Evolutionary conservation across 2,329 filamentous ascomycete genomes (phyloP), one percentile per base, ranked within the genome.

Genomic region (Blastomyces parvus): DNA sequence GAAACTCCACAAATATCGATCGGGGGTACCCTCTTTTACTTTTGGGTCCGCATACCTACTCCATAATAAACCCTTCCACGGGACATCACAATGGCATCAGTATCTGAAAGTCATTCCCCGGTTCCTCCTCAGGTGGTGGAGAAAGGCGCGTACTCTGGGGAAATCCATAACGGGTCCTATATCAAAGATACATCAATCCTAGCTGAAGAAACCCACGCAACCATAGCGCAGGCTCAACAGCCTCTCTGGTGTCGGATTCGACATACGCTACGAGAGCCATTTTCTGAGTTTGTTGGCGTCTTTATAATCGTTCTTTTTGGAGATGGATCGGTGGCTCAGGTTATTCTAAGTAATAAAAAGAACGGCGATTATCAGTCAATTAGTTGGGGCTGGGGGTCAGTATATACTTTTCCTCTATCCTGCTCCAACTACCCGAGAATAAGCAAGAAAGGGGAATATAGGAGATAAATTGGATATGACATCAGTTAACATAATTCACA

Each of bases 261-360:
- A 53, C 74, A 78, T 25, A 68, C 74, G 36, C 76, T 83, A 46
- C 80, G 82, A 64, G 85, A 88, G 66, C 82, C 81, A 1, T 84
- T 88, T 67, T 84, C 84, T 0, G 86, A 89, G 67, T 88, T 89
- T 74, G 82, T 87, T 59, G 86, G 86, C 8, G 86, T 84, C 14
- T 86, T 90, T 77, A 81, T 87, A 62, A 74, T 90, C 66, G 78
- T 90, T 64, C 74, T 89, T 50, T 90, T 90, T 68, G 87, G 87
- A 3, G 83, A 89, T 65, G 87, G 86, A n/a, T 84, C 84, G 62
- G 85, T 89, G 25, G 87, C 87, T 2, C 88, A 90, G 72, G 86
- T 88, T 0, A 76, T 85, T 0, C 79, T 90, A 14, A 86, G 83
- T 64, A 67, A 71, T 52, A 71, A 68, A n/a, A 65, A 73, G 61